Evolutionary conservation across 345 rosid species (phyloP), one percentile per base, ranked within the genome.

Genomic region (Sonneratia caseolaris): DNA sequence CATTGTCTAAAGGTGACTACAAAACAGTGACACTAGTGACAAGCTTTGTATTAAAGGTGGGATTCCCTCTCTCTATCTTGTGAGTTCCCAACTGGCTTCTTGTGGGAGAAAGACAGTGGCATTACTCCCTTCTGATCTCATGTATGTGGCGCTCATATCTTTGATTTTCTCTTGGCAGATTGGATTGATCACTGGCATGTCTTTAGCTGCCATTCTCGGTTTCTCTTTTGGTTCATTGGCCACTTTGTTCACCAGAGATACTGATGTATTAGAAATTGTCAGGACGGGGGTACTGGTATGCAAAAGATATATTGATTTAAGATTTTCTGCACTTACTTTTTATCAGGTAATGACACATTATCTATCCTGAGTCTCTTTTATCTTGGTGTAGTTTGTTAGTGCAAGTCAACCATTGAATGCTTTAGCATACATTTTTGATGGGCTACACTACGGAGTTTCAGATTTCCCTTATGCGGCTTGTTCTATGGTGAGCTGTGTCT

Each of bases 371-470:
- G 10, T 14, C 7, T 5, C 16, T 0, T 68, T 21, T 2, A 37
- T 37, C 43, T 37, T 43, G 51, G 16, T 68, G 53, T 48, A 68
- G 70, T 68, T 68, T 68, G 70, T 90, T 18, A 84, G 95, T 47
- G 96, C 89, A 36, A 91, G 92, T 72, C 99, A 91, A 81, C 99
- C 99, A 36, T 64, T 95, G 40, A 94, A 89, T 76, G 95, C 97
- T 37, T 79, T 91, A 37, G 99, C 99, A 37, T 95, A 85, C 79
- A 88, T 91, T 66, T 91, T 90, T 76, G 99, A 91, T 72, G 99
- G 99, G 66, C 93, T 95, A 37, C 97, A 90, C 75, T 95, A 84
- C 74, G 99, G 99, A 37, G 87, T 90, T 78, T 95, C 97, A 0
- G 99, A 95, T 84, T 95, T 95, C 78, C 81, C 85, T 21, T 95